Conservation (phyloP, 2,329 filamentous ascomycete genomes). For the Corynespora cassiicola region DNA sequence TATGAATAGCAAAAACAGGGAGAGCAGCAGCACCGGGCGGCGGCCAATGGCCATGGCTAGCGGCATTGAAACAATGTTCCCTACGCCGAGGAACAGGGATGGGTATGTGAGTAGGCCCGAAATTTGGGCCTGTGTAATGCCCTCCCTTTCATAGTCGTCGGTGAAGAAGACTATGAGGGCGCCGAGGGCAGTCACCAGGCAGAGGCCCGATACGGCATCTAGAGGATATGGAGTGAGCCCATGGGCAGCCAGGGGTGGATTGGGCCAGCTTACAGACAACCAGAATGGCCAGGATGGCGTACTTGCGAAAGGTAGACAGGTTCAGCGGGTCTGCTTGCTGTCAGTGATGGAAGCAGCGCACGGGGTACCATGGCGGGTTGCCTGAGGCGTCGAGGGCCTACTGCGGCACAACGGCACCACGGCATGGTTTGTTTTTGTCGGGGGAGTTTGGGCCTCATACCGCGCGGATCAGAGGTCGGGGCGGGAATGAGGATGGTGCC, state of each 20-base stretch:
- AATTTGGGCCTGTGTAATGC: slow-evolving; percentile 11
- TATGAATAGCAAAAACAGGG: slow-evolving; percentile 10
- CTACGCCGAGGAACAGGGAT: slow-evolving; percentile 16
- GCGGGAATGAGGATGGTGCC: slow-evolving; percentile 10
- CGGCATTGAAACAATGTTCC: slow-evolving; percentile 18
- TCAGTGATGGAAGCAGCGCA: too few species aligned
- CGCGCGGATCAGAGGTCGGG: slow-evolving; percentile 8
- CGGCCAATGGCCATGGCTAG: slow-evolving; percentile 15
- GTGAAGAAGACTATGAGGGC: slow-evolving; percentile 12
- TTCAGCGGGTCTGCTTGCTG: slow-evolving; percentile 11
- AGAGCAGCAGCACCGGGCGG: slow-evolving; percentile 14
- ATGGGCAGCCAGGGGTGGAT: background rate
- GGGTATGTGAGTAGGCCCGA: slow-evolving; percentile 17
- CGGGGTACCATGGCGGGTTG: background rate
- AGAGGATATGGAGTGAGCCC: too few species aligned
- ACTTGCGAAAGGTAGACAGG: slow-evolving; percentile 6
- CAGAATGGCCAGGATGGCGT: slow-evolving; percentile 9
- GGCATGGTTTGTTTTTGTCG: too few species aligned
- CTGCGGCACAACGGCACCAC: too few species aligned
- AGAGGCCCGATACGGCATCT: slow-evolving; percentile 10
- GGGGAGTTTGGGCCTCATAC: too few species aligned
- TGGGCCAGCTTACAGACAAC: slow-evolving; percentile 11
- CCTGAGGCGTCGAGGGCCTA: background rate
- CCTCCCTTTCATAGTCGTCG: slow-evolving; percentile 10
- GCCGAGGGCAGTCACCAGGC: slow-evolving; percentile 11